Percentiles rank a stretch among this genome's conserved stretches.
These are phyloP conservation scores for Tuber brumale DNA, from an alignment of 495 filamentous ascomycete species.

Conservation along the genomic window DNA sequence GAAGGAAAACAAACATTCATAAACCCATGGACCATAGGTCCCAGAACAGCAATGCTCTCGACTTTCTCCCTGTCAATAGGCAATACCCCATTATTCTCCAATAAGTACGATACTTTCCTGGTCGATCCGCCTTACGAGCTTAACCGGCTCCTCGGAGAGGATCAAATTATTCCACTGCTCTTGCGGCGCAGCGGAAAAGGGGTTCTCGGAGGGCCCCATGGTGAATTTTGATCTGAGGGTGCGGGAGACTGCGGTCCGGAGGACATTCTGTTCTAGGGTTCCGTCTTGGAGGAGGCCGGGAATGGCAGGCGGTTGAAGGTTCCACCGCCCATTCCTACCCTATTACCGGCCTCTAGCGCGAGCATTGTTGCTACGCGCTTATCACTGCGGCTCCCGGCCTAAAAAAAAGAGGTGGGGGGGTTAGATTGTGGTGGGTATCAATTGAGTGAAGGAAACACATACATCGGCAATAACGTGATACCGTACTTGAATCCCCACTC, in stretches of 20 bases:
- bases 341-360: conserved; percentile 60
- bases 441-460: conserved; percentile 34
- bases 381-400: conserved; percentile 55
- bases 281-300: conserved; percentile 56
- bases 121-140: conserved; percentile 56
- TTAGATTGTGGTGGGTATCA: conserved; percentile 36
- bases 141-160: conserved; percentile 52
- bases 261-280: conserved; percentile 50
- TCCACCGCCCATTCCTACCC: conserved; percentile 71
- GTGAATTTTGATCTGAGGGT: conserved; percentile 59
- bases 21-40: conserved; percentile 63
- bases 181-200: conserved; percentile 52
- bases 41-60: conserved; percentile 62
- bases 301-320: conserved; percentile 60
- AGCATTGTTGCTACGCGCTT: conserved; percentile 52
- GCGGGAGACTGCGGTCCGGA: conserved; percentile 60
- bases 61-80: conserved; percentile 52
- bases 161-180: conserved; percentile 52
- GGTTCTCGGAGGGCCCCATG: conserved; percentile 62
- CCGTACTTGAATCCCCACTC: conserved; percentile 68
- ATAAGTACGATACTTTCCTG: conserved; percentile 60
- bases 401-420: background rate
- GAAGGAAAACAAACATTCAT: conserved; percentile 53
- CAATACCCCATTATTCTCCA: conserved; percentile 59
- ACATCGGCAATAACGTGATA: conserved; percentile 51